A percentile compares a stretch with the other conserved stretches of the same genome.
Evolutionary conservation across 1,284 basidiomycete species (phyloP).

Genomic region (Mycena sp.): DNA sequence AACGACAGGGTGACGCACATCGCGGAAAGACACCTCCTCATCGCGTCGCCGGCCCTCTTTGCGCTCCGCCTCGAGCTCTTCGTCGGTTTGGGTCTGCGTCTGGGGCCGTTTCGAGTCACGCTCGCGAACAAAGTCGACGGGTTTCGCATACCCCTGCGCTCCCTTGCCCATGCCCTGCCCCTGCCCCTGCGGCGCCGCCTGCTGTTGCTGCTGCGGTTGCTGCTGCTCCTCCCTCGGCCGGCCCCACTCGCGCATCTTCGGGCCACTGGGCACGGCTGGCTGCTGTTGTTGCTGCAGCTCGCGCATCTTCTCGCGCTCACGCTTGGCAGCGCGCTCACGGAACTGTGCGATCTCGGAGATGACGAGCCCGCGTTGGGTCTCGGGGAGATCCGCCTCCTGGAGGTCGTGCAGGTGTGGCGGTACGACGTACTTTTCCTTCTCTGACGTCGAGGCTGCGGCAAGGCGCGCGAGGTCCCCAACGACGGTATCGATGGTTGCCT

Average conservation of each 20-base stretch:
- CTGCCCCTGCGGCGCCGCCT: conserved; percentile 42
- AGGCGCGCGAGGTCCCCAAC: conserved; percentile 72
- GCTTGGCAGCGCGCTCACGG: conserved; percentile 85
- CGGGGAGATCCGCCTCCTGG: conserved; percentile 95
- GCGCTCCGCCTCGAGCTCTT: conserved; percentile 83
- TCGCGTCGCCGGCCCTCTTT: conserved; percentile 78
- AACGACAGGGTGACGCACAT: conserved; percentile 64
- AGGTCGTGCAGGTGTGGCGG: conserved; percentile 96
- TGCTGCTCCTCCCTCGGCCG: conserved; percentile 61
- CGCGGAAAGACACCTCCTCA: conserved; percentile 84
- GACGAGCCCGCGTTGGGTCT: conserved; percentile 92
- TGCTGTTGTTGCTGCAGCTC: conserved; percentile 70
- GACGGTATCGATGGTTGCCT: conserved; percentile 62
- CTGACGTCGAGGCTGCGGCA: conserved; percentile 70
- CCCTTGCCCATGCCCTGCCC: conserved; percentile 68
- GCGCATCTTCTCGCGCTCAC: conserved; percentile 85
- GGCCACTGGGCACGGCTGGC: conserved; percentile 65
- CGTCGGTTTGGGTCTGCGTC: conserved; percentile 74
- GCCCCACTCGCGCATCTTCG: conserved; percentile 81
- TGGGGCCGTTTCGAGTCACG: conserved; percentile 47
- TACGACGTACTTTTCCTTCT: conserved; percentile 86
- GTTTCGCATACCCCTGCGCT: conserved; percentile 79
- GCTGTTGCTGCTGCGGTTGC: conserved; percentile 54
- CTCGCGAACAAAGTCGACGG: conserved; percentile 79
- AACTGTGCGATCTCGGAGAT: conserved; percentile 96